Conservation (phyloP, 345 rosid species). For the Camelina laxa region DNA sequence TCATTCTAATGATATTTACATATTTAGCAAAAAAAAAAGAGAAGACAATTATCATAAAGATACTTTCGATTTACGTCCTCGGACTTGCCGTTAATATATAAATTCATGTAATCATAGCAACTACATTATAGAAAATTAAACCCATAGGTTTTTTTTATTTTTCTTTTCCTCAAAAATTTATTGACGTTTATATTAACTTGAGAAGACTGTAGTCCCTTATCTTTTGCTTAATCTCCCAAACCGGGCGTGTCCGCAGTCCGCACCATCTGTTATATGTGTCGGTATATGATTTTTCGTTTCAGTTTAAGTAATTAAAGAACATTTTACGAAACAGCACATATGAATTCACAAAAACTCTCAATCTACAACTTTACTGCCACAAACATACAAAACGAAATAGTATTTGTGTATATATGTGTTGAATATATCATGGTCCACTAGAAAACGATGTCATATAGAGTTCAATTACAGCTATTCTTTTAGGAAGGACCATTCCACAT, state of each 20-base stretch:
- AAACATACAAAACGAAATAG: constrained; percentile 23
- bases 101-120: constrained; percentile 6
- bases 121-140: not conserved
- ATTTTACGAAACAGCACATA: not conserved
- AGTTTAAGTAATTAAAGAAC: not conserved
- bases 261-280: too few species aligned
- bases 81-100: constrained; percentile 28
- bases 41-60: constrained; percentile 43
- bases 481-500: constrained; percentile 41
- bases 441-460: constrained; percentile 37
- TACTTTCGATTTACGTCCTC: constrained; percentile 35
- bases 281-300: too few species aligned
- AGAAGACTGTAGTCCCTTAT: too few species aligned
- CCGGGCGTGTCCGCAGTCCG: not conserved
- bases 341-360: constrained; percentile 8
- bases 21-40: too few species aligned
- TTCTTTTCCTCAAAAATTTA: not conserved
- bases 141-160: not conserved
- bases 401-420: constrained; percentile 1
- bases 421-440: constrained; percentile 8
- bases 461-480: constrained; percentile 42
- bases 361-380: constrained; percentile 32
- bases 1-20: too few species aligned
- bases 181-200: not conserved
- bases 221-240: not conserved